Evolutionary conservation across 202 grass and related monocot genomes (phyloP).

Genomic region (Panicum virgatum): DNA sequence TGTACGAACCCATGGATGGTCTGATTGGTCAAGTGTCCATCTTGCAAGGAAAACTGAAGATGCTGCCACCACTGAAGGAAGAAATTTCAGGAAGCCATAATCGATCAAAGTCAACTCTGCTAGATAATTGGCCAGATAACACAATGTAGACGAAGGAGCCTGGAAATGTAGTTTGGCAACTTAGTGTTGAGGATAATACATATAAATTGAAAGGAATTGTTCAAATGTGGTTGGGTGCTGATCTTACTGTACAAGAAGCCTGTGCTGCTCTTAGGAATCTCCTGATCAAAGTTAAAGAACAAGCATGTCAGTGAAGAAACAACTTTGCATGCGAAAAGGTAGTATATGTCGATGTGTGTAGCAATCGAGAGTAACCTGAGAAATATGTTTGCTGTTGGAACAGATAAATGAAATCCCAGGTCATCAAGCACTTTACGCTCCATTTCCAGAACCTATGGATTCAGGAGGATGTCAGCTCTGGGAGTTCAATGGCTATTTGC

Average conservation of each 20-base stretch:
- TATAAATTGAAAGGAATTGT: conserved; percentile 10
- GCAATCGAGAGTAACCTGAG: conserved; percentile 56
- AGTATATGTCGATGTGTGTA: conserved; percentile 13
- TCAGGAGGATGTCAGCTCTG: conserved; percentile 26
- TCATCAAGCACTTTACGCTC: conserved; percentile 63
- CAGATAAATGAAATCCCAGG: conserved; percentile 74
- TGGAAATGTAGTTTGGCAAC: conserved; percentile 49
- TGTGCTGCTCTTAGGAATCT: conserved; percentile 86
- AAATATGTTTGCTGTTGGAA: conserved; percentile 87
- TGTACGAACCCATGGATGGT: conserved; percentile 72
- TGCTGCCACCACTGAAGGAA: conserved; percentile 81
- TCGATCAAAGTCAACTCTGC: conserved; percentile 72
- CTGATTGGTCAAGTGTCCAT: conserved; percentile 86
- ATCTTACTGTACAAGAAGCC: conserved; percentile 66
- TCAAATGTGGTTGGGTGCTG: conserved; percentile 14
- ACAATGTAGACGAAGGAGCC: conserved; percentile 48
- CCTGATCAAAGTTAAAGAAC: conserved; percentile 47
- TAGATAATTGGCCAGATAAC: conserved; percentile 81
- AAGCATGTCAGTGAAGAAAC: conserved; percentile 25
- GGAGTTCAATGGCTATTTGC: conserved; percentile 27
- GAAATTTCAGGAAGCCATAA: conserved; percentile 72
- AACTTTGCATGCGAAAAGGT: conserved; percentile 12
- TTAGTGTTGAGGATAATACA: conserved; percentile 34
- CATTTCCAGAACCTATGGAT: conserved; percentile 80
- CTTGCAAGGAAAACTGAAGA: conserved; percentile 84